phyloP scores from a whole-genome alignment of 2,329 filamentous ascomycete species.

The Aspergillus niger region DNA sequence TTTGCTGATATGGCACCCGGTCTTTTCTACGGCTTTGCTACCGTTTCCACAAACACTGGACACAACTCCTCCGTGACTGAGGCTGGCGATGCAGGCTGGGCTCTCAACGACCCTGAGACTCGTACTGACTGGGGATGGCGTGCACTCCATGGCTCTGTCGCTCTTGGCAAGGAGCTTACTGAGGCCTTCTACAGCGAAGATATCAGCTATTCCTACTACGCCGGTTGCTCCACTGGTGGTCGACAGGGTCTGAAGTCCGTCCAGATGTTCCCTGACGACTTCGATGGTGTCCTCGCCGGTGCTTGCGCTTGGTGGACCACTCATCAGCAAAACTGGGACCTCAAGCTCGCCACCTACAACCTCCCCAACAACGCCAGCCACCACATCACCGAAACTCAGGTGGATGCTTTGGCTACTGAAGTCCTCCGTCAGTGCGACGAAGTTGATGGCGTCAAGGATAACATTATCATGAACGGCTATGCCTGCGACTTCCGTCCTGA shows the following conservation, averaged over 20 bases:
- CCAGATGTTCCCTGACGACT: conserved; percentile 57
- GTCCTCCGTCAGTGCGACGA: conserved; percentile 54
- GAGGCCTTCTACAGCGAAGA: conserved; percentile 51
- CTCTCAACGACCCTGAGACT: conserved; percentile 32
- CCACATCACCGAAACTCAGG: conserved; percentile 45
- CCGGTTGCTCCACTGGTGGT: conserved; percentile 63
- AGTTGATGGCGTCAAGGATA: conserved; percentile 53
- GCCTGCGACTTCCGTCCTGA: conserved; percentile 44
- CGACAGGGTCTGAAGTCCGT: conserved; percentile 59
- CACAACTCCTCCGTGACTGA: conserved; percentile 39
- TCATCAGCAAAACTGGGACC: conserved; percentile 51
- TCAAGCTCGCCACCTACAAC: conserved; percentile 52
- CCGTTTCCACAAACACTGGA: conserved; percentile 50
- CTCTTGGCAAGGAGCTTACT: conserved; percentile 51
- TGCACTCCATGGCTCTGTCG: conserved; percentile 53
- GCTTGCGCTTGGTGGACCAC: conserved; percentile 55
- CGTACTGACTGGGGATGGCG: conserved; percentile 43
- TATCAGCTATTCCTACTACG: conserved; percentile 43
- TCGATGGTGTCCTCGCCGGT: conserved; percentile 58
- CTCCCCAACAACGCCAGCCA: conserved; percentile 48
- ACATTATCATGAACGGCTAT: conserved; percentile 52
- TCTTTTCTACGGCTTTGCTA: conserved; percentile 39
- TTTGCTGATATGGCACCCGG: neutral
- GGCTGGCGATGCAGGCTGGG: conserved; percentile 25
- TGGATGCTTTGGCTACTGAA: conserved; percentile 48